Evolutionary conservation across 176 grass and related monocot genomes (phyloP).

Genomic region (Thinopyrum elongatum): DNA sequence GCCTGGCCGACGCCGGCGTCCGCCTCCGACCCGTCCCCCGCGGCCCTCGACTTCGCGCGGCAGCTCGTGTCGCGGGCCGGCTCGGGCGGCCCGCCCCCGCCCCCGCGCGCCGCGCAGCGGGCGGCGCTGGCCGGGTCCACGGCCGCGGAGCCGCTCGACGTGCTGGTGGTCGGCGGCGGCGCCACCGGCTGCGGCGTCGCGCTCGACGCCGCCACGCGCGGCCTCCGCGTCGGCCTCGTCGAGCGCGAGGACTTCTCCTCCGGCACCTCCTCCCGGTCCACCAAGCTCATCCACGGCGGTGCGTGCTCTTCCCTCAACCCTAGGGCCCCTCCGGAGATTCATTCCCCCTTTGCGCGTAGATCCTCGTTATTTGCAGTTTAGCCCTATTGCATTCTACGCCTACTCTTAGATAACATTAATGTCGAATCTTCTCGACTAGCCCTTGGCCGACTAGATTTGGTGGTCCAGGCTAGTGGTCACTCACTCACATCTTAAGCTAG

Average conservation of each 20-base stretch:
- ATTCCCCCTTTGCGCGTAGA: not conserved
- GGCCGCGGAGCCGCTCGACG: constrained; percentile 54
- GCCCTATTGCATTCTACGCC: not conserved
- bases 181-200: constrained; percentile 84
- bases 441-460: not conserved
- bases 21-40: constrained; percentile 37
- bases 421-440: not conserved
- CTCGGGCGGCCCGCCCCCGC: too few relatives aligned
- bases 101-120: constrained; percentile 58
- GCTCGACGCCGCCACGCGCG: constrained; percentile 80
- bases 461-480: not conserved
- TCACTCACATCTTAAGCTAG: not conserved
- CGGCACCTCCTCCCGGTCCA: constrained; percentile 88
- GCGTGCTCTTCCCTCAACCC: constrained; percentile 2
- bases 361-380: not conserved
- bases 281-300: constrained; percentile 95
- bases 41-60: constrained; percentile 39
- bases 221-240: constrained; percentile 88
- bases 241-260: constrained; percentile 98
- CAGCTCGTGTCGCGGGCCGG: constrained; percentile 35
- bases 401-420: not conserved
- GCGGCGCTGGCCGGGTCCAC: constrained; percentile 60
- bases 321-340: not conserved
- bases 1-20: constrained; percentile 17
- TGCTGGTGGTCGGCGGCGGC: constrained; percentile 80